These are phyloP conservation scores for Pseudogymnoascus sp. DNA, from an alignment of 2,329 filamentous ascomycete species.

Conservation along the genomic window DNA sequence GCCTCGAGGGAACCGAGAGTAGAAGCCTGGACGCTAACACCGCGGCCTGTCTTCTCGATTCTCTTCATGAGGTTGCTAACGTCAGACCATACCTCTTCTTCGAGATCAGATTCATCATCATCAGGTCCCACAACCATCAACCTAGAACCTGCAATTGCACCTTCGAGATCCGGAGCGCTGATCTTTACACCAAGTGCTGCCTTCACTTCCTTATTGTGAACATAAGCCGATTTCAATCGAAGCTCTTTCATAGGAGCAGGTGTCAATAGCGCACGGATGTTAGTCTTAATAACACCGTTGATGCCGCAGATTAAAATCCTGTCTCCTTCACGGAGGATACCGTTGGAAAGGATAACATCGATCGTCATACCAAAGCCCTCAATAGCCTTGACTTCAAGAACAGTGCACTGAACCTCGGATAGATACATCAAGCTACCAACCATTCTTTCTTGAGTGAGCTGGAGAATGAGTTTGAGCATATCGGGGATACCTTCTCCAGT, in stretches of 20 bases:
- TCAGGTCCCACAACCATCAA: constrained; percentile 89
- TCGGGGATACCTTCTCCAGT: constrained; percentile 99
- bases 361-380: constrained; percentile 99
- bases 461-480: constrained; percentile 91
- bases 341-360: constrained; percentile 93
- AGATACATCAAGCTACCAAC: constrained; percentile 96
- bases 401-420: constrained; percentile 93
- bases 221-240: constrained; percentile 90
- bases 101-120: constrained; percentile 93
- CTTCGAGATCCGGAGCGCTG: constrained; percentile 88
- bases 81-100: constrained; percentile 94
- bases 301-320: constrained; percentile 91
- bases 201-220: constrained; percentile 99
- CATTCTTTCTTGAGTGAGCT: constrained; percentile 95
- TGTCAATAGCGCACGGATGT: constrained; percentile 88
- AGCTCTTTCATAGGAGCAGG: constrained; percentile 89
- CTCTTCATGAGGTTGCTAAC: constrained; percentile 84
- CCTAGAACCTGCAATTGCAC: constrained; percentile 92
- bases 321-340: constrained; percentile 89
- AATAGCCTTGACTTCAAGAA: constrained; percentile 97
- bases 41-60: constrained; percentile 85
- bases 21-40: constrained; percentile 95
- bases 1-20: constrained; percentile 96
- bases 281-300: constrained; percentile 92
- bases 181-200: constrained; percentile 98